A percentile compares a stretch with the other conserved stretches of the same genome.
These are phyloP conservation scores for Tympanopsis confertula DNA, from an alignment of 2,329 filamentous ascomycete genomes.

Conservation along the genomic window DNA sequence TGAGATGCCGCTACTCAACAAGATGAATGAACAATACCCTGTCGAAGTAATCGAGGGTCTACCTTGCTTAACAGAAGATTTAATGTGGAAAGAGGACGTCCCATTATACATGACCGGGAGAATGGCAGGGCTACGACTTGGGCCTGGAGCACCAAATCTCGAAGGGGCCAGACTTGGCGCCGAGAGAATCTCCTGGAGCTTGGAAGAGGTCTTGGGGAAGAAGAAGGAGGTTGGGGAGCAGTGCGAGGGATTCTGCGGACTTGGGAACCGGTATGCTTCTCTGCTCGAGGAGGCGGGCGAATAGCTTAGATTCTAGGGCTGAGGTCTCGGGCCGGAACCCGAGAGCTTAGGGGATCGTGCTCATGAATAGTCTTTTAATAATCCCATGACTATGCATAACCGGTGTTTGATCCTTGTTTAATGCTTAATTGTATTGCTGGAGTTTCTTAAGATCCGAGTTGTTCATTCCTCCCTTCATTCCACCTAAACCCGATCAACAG, in stretches of 20 bases:
- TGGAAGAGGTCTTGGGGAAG: constrained; percentile 43
- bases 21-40: constrained; percentile 45
- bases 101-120: constrained; percentile 63
- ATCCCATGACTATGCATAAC: no score
- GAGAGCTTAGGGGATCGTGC: no score
- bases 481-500: no score
- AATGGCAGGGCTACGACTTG: constrained; percentile 55
- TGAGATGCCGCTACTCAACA: constrained; percentile 47
- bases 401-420: no score
- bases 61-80: constrained; percentile 63
- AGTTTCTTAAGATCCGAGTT: no score
- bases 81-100: constrained; percentile 65
- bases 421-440: no score
- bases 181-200: constrained; percentile 61
- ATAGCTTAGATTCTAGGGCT: no score
- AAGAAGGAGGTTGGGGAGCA: constrained; percentile 9
- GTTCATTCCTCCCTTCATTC: no score
- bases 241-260: constrained; percentile 4
- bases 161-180: constrained; percentile 64
- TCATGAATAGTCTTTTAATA: no score
- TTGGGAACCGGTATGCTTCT: background rate
- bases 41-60: constrained; percentile 53
- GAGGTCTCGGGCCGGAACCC: no score
- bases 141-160: constrained; percentile 63
- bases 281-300: background rate